Percentiles rank a stretch among this genome's conserved stretches.
Conservation (phyloP, 495 filamentous ascomycete genomes). For the Neurospora sp. region DNA sequence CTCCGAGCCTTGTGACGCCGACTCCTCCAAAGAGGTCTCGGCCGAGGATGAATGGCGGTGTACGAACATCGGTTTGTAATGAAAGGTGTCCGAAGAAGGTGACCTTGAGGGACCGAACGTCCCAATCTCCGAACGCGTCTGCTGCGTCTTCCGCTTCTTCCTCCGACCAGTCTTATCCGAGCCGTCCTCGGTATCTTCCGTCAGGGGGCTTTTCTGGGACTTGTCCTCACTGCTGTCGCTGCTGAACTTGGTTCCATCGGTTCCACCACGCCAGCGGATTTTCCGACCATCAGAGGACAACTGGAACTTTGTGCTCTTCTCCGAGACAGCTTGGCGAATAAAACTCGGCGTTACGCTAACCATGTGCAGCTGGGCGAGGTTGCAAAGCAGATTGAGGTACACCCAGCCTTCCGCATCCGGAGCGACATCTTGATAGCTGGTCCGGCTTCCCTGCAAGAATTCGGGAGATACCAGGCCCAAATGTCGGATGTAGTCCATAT, state of each 20-base stretch:
- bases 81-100: constrained; percentile 37
- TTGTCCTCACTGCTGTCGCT: constrained; percentile 43
- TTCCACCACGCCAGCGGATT: constrained; percentile 63
- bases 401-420: constrained; percentile 58
- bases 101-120: constrained; percentile 28
- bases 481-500: constrained; percentile 65
- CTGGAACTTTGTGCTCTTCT: constrained; percentile 59
- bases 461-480: constrained; percentile 50
- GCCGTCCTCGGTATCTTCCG: constrained; percentile 29
- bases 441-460: constrained; percentile 8
- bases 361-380: constrained; percentile 72
- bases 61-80: constrained; percentile 56
- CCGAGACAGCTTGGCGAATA: constrained; percentile 53
- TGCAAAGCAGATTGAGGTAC: constrained; percentile 70
- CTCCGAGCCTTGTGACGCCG: constrained; percentile 17
- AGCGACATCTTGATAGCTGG: constrained; percentile 30
- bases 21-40: constrained; percentile 34
- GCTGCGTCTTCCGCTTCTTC: constrained; percentile 30
- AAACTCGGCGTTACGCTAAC: constrained; percentile 66
- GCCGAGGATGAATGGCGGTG: constrained; percentile 31
- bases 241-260: constrained; percentile 46
- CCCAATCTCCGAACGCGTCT: constrained; percentile 3
- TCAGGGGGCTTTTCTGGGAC: constrained; percentile 27
- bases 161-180: constrained; percentile 22
- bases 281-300: constrained; percentile 63